Evolutionary conservation across 768 basidiomycete species (phyloP).

Genomic region (Candolleomyces efflorescens): DNA sequence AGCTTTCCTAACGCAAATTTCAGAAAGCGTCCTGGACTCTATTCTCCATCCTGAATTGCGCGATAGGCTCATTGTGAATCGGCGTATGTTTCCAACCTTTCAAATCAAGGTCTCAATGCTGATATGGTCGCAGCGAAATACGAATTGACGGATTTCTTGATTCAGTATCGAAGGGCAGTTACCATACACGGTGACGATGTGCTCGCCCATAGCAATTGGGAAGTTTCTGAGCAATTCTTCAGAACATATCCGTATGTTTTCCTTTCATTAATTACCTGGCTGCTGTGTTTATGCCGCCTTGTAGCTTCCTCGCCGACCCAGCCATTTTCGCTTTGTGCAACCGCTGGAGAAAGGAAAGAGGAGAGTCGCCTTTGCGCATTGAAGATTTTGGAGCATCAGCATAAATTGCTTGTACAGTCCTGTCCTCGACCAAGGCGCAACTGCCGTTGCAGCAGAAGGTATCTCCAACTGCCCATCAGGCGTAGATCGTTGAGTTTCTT

Average conservation of each 20-base stretch:
- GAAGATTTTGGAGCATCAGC: slow-evolving; percentile 28
- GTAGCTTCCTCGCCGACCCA: slow-evolving; percentile 76
- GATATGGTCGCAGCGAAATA: slow-evolving; percentile 53
- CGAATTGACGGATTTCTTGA: slow-evolving; percentile 74
- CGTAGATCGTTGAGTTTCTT: no score
- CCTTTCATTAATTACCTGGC: neutral
- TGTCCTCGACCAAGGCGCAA: no score
- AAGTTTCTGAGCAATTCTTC: slow-evolving; percentile 80
- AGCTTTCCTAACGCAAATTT: slow-evolving; percentile 10
- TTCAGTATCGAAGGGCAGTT: slow-evolving; percentile 64
- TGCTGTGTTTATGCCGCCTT: slow-evolving; percentile 1
- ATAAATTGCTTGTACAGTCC: neutral
- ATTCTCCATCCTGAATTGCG: slow-evolving; percentile 87
- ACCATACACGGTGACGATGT: slow-evolving; percentile 90
- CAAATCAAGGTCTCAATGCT: neutral
- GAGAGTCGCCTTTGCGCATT: slow-evolving; percentile 65
- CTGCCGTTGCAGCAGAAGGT: no score
- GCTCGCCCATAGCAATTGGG: slow-evolving; percentile 87
- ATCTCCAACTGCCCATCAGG: no score
- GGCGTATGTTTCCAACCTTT: slow-evolving; percentile 47
- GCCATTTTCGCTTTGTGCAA: slow-evolving; percentile 69
- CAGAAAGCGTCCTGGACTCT: slow-evolving; percentile 89
- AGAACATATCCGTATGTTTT: slow-evolving; percentile 69
- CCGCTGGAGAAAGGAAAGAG: slow-evolving; percentile 84
- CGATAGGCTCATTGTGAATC: slow-evolving; percentile 84